A percentile compares a stretch with the other conserved stretches of the same genome.
Conservation (phyloP, 768 basidiomycete species). For the Lactifluus piperatus region DNA sequence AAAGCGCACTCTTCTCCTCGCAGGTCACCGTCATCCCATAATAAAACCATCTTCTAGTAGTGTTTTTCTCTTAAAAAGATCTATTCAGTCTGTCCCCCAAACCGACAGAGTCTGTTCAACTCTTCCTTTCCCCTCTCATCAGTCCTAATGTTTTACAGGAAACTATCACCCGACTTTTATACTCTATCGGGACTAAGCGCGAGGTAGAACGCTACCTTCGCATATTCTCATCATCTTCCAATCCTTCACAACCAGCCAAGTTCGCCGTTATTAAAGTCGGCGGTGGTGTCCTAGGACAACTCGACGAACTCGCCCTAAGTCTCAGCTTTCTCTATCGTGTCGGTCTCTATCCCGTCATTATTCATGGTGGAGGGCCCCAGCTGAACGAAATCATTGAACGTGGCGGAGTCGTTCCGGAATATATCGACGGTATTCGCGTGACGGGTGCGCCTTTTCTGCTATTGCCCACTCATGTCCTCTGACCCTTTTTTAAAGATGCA, state of each 20-base stretch:
- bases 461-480: background rate
- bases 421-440: constrained; percentile 95
- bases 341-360: constrained; percentile 94
- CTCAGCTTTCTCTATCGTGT: constrained; percentile 95
- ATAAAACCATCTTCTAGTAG: constrained; percentile 23
- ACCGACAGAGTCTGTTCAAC: constrained; percentile 55
- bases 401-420: constrained; percentile 92
- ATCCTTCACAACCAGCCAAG: constrained; percentile 83
- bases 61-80: constrained; percentile 23
- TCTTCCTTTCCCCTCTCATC: background rate
- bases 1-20: constrained; percentile 40
- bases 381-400: constrained; percentile 88
- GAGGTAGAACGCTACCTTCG: constrained; percentile 98
- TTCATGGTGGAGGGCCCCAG: constrained; percentile 96
- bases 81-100: constrained; percentile 56
- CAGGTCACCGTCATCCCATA: constrained; percentile 34
- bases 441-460: constrained; percentile 50
- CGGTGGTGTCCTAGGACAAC: constrained; percentile 85
- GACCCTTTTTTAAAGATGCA: constrained; percentile 47
- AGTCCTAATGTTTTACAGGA: constrained; percentile 46
- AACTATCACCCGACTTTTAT: constrained; percentile 91
- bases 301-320: constrained; percentile 90
- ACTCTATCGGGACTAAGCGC: constrained; percentile 93
- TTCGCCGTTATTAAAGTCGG: constrained; percentile 99
- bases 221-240: constrained; percentile 92